Base-by-base conservation (phyloP, 1,139 yeast species). In the Suhomyces panamericanus region DNA sequence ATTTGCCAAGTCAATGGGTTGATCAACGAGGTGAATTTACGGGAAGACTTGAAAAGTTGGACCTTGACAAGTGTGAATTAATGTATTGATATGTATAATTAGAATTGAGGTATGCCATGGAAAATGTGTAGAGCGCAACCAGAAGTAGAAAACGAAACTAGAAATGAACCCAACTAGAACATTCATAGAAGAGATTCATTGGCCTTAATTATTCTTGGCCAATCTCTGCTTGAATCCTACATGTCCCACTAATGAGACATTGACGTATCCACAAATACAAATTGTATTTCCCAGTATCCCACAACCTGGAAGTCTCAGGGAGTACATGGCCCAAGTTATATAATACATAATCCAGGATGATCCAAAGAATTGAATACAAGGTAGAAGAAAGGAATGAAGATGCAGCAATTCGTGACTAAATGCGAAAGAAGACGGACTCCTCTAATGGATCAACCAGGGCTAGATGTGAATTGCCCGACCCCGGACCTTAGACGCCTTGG, bases 41-140 rank as follows among this genome's bases (percentile, higher is more conserved):
- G 81, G 45, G 70, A 68, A 7, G 77, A 76, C 49, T 63, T 77
- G 52, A 63, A 58, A 48, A 75, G 81, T 52, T 78, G 83, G 83
- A 56, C 58, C 11, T 13, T 38, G 13, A 17, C 32, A 10, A 24
- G 24, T 28, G 39, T 29, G 39, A 36, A 29, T 17, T 36, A 36
- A 32, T 36, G 30, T 28, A 35, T 34, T 34, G 12, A 22, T 34
- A 24, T 12, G 36, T 33, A 22, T 32, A 14, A 20, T 20, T 20
- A 20, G 16, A 4, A 8, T 20, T 2, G 4, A 20, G 4, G 24
- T 20, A 20, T 8, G 6, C 6, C 24, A 20, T n/a, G 24, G 24
- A 20, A 20, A 20, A 5, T 20, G 24, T n/a, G n/a, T n/a, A n/a
- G n/a, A n/a, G n/a, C n/a, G n/a, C n/a, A n/a, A n/a, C n/a, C n/a